A percentile compares a stretch with the other conserved stretches of the same genome.
phyloP scores from a whole-genome alignment of 306 rosid species.

The Medicago ruthenica region DNA sequence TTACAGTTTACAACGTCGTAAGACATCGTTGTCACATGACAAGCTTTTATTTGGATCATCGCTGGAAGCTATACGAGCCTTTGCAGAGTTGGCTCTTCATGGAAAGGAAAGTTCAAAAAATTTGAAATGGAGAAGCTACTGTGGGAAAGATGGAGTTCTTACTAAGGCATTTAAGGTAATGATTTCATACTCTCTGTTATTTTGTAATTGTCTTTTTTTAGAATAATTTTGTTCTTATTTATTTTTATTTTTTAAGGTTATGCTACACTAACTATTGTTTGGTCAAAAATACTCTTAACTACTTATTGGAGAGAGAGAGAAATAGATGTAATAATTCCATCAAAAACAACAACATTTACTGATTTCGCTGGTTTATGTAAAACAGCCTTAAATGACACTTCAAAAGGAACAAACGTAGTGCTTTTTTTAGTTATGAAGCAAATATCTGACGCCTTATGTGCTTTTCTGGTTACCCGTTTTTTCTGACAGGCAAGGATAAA shows the following conservation, averaged over 20 bases:
- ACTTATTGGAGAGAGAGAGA: neutral
- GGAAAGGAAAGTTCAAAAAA: constrained; percentile 61
- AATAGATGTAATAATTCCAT: neutral
- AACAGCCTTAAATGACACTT: neutral
- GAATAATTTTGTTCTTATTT: neutral
- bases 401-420: neutral
- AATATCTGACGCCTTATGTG: constrained; percentile 4
- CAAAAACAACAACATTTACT: neutral
- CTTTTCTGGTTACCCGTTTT: constrained; percentile 24
- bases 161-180: constrained; percentile 80
- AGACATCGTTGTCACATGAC: constrained; percentile 94
- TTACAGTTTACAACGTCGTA: constrained; percentile 79
- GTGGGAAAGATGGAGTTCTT: constrained; percentile 87
- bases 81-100: constrained; percentile 51
- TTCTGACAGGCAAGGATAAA: constrained; percentile 63
- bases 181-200: neutral
- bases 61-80: constrained; percentile 69
- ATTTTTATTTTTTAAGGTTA: neutral
- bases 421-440: neutral
- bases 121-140: constrained; percentile 63
- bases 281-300: neutral
- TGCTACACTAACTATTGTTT: neutral
- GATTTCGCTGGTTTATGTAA: neutral
- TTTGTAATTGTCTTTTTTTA: neutral
- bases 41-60: constrained; percentile 86